phyloP scores from a whole-genome alignment of 2,329 filamentous ascomycete species.

The Cylindrodendrum hubeiense region DNA sequence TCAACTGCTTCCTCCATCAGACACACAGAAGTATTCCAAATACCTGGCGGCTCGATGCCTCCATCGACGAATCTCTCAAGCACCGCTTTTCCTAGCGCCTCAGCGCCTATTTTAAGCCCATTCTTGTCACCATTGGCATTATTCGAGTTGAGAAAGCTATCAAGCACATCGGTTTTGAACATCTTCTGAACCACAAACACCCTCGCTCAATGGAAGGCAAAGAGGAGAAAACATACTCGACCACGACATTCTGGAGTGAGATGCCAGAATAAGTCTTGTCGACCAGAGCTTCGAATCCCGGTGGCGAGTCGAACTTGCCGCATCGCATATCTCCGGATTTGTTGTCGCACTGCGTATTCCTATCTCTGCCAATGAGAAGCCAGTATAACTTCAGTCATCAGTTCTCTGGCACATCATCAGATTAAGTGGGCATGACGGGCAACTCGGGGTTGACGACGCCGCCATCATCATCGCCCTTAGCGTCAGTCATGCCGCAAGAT shows the following conservation, averaged over 20 bases:
- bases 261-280: conserved; percentile 26
- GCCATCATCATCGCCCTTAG: no score
- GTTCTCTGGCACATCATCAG: no score
- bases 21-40: conserved; percentile 29
- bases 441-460: no score
- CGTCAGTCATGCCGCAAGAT: no score
- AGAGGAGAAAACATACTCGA: neutral
- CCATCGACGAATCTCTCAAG: conserved; percentile 17
- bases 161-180: no score
- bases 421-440: no score
- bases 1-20: conserved; percentile 26
- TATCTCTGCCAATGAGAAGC: conserved; percentile 13
- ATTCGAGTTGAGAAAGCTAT: conserved; percentile 28
- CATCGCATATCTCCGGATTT: conserved; percentile 17
- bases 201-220: accelerated
- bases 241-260: conserved; percentile 16
- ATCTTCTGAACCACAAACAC: no score
- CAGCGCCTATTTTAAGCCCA: conserved; percentile 24
- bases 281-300: conserved; percentile 16
- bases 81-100: conserved; percentile 14
- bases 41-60: conserved; percentile 27
- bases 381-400: conserved; percentile 13
- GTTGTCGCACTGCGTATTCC: conserved; percentile 7
- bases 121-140: conserved; percentile 26
- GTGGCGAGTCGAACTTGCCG: conserved; percentile 14